These are phyloP conservation scores for Penicillium crustosum DNA, from an alignment of 2,329 filamentous ascomycete genomes.

Conservation along the genomic window DNA sequence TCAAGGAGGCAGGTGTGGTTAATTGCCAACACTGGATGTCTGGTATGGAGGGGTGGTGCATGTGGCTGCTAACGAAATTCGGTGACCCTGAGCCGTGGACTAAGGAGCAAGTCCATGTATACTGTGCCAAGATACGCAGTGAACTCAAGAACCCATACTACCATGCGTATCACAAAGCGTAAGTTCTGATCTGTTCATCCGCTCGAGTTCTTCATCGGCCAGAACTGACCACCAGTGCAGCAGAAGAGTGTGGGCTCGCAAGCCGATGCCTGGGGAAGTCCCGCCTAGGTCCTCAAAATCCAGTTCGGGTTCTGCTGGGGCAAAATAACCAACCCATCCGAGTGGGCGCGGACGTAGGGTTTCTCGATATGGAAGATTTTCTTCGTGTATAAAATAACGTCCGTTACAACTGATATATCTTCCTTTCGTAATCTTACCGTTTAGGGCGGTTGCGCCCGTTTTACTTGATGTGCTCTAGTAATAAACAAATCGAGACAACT, in stretches of 20 bases:
- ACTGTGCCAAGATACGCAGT: not conserved
- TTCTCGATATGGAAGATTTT: too few relatives aligned
- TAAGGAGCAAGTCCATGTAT: constrained; percentile 10
- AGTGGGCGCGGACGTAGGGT: too few relatives aligned
- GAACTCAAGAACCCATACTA: too few relatives aligned
- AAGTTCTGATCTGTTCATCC: too few relatives aligned
- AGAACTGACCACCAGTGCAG: too few relatives aligned
- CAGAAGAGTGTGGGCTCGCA: too few relatives aligned
- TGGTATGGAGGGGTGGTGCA: constrained; percentile 32
- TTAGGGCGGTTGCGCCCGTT: not conserved
- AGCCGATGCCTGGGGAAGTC: not conserved
- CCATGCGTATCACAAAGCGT: too few relatives aligned
- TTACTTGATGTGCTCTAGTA: not conserved
- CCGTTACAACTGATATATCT: not conserved
- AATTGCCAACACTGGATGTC: constrained; percentile 28
- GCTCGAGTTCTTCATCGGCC: too few relatives aligned
- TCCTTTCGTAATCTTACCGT: not conserved
- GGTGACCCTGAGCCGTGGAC: constrained; percentile 18
- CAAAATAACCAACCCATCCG: not conserved
- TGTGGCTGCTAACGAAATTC: constrained; percentile 31
- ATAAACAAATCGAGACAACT: not conserved
- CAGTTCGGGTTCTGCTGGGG: not conserved
- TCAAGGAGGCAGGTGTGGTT: constrained; percentile 44
- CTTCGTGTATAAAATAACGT: constrained; percentile 1
- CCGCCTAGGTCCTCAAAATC: not conserved